Base-by-base conservation (phyloP, 768 basidiomycete genomes). In the Leccinum arenicola region DNA sequence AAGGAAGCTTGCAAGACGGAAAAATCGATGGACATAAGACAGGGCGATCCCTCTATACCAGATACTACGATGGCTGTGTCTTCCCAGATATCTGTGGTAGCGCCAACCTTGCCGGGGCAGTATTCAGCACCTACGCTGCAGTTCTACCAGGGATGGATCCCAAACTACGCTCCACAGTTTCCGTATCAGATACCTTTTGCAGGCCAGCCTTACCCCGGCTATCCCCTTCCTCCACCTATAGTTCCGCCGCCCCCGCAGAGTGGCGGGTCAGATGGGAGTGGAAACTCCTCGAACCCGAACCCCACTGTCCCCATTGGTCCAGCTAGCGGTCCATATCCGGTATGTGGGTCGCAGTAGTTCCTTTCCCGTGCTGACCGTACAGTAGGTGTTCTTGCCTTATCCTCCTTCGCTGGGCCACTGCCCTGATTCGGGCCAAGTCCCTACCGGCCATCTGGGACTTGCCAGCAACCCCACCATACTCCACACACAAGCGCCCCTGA, bases 71-170 rank as follows among this genome's bases (percentile, higher is more conserved):
- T 35, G 12, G 55, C 15, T 50, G 54, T 25, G 11, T 29, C 70
- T 50, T 52, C 62, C 23, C 73, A 76, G n/a, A 61, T 73, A 23
- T 70, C 78, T 14, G 61, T 74, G 29, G 65, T 58, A 33, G 54
- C 29, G 10, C 47, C 60, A 17, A 36, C 60, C n/a, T 53, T 67
- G 14, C 59, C 58, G 3, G 61, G 65, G 17, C 70, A 76, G 5
- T 82, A 79, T 66, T 62, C 79, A 14, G 56, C 78, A 33, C 74
- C 79, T 10, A 67, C 75, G 25, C 68, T 77, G n/a, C 78, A 76
- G 23, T 85, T 79, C 63, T 81, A 79, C 66, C 75, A 76, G 48
- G 76, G 80, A 35, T 87, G 86, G 86, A 70, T 82, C 51, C 79
- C 80, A 40, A 75, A 79, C 11, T 85, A 80, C 66, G 67, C 77